A percentile compares a stretch with the other conserved stretches of the same genome.
These are phyloP conservation scores for Ploettnerulaceae sp. DNA, from an alignment of 2,329 filamentous ascomycete genomes.

Conservation along the genomic window DNA sequence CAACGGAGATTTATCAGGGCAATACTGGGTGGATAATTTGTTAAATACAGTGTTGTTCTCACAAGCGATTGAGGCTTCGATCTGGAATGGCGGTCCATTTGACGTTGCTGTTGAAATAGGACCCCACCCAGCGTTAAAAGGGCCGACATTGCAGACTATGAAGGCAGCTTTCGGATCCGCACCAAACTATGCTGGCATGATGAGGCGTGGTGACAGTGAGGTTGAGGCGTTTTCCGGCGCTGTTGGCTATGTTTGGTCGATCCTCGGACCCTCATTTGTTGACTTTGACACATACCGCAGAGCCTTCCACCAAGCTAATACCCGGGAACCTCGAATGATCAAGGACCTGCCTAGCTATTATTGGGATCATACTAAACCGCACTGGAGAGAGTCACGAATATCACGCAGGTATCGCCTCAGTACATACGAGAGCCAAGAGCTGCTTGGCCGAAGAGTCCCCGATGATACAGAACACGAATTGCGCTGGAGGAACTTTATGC, in stretches of 20 bases:
- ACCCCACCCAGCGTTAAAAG: slow-evolving; percentile 23
- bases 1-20: background rate
- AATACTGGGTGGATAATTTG: slow-evolving; percentile 10
- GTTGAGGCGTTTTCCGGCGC: background rate
- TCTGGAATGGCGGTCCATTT: background rate
- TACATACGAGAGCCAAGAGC: slow-evolving; percentile 7
- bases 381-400: slow-evolving; percentile 18
- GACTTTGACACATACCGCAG: background rate
- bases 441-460: slow-evolving; percentile 13
- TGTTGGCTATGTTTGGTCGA: background rate
- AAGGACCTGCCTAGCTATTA: slow-evolving; percentile 11
- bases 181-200: slow-evolving; percentile 10
- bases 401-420: slow-evolving; percentile 5
- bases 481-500: slow-evolving; percentile 16
- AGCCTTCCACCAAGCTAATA: background rate
- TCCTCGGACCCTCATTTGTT: background rate
- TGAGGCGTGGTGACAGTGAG: slow-evolving; percentile 8
- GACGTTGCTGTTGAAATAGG: slow-evolving; percentile 23
- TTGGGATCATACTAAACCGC: slow-evolving; percentile 8
- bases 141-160: slow-evolving; percentile 17
- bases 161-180: background rate
- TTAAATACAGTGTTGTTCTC: slow-evolving; percentile 38
- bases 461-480: slow-evolving; percentile 3
- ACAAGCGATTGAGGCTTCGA: slow-evolving; percentile 33
- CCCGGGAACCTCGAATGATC: background rate